Base-by-base conservation (phyloP, 108 stramenopile species). In the Nitzschia sp. region DNA sequence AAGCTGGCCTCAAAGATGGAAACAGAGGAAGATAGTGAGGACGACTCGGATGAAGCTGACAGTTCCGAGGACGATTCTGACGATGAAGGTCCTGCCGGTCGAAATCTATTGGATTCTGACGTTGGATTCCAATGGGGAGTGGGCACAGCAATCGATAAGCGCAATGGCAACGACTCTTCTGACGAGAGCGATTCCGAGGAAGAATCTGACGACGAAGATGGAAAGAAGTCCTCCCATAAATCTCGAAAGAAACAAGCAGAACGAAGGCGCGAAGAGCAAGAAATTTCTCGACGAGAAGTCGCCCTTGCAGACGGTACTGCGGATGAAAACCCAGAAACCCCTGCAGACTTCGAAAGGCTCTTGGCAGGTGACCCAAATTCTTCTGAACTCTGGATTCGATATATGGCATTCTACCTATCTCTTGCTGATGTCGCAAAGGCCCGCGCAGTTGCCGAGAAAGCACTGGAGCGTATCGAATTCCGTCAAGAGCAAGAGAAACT, bases 321-420 rank as follows among this genome's bases (percentile, higher is more conserved):
- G 22, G 92, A 92, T 57, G 82, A 83, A 15, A 89, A 83, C 54
- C 94, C 96, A 10, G 95, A 96, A 71, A 95, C 93, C 0, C 73
- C 88, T 29, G 94, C 84, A 3, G 98, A 98, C 79, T 97, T 95
- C 72, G 97, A 98, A 80, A 92, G 97, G 19, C 80, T 98, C 17
- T 68, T 98, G 65, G 86, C 92, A 10, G 88, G 88, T 22, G 76
- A 82, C 39, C 98, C 98, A 2, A 97, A 97, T 63, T 81, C 80
- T 37, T 95, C 95, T 5, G 88, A 96, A 51, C 58, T 83, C 15
- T 98, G 97, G 97, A 96, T 98, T 41, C 86, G 88, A 44, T 98
- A 90, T 78, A 98, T 98, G 96, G 97, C 97, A 8, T 98, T 89
- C 78, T 85, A 97, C 67, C 65, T 98, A 43, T 89, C 92, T 12